Evolutionary conservation across 106 monocot genomes (phyloP), one percentile per base, ranked within the genome.

Genomic region (Dioscorea alata): DNA sequence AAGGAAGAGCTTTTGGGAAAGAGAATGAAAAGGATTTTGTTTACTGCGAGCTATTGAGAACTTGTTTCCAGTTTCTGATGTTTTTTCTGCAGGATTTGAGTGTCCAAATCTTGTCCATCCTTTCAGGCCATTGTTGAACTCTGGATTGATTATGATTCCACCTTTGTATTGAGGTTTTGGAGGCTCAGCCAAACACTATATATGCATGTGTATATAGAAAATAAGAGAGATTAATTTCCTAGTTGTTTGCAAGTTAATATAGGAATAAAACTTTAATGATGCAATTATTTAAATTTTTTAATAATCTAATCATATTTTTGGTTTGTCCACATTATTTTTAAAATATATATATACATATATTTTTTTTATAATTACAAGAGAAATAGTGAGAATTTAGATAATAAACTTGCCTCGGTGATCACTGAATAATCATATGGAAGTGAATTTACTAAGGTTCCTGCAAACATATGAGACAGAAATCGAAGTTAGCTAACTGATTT

Each of bases 381-480:
- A 12, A 25, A 13, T 1, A 15, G 6, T 10, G 8, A 13, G 32
- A 4, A 58, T 12, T 33, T 7, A 50, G n/a, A 10, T 14, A 18
- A 22, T 14, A 50, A 64, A 53, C 79, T 70, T 80, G 42, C 91
- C 88, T 92, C 82, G 31, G 68, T 61, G 63, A 61, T 78, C 63
- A 88, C 79, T 31, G 91, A 80, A 60, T 92, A 85, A 69, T 92
- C 91, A 68, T 92, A 92, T 5, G 85, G 50, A n/a, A 75, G 22
- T 24, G 80, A 71, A 54, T 71, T 23, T 21, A 61, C 80, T 18
- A 35, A 48, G 50, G 22, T 25, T 9, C 69, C 82, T 83, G 76
- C 12, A 75, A 17, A 12, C 48, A 48, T 48, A 42, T 42, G 42
- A 42, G 10, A 42, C 0, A 42, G 10, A 42, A 42, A 6, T 8